phyloP scores from a whole-genome alignment of 805 yeast genomes.

The Grigorovia yakushimaensis region DNA sequence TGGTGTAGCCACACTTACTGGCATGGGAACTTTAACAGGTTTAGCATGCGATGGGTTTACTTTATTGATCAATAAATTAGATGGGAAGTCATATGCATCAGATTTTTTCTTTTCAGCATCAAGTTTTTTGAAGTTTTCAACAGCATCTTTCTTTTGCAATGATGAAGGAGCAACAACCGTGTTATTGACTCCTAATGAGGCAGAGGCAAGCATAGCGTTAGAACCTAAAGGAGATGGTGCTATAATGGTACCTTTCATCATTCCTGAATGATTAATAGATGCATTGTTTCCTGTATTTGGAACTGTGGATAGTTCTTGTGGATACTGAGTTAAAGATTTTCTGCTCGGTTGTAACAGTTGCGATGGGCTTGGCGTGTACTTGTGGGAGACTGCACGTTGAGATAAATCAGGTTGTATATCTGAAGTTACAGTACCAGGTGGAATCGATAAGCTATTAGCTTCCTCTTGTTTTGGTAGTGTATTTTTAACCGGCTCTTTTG shows the following conservation, averaged over 20 bases:
- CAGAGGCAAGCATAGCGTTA: not conserved
- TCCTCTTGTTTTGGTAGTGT: not conserved
- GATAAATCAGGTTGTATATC: not conserved
- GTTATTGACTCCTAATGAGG: not conserved
- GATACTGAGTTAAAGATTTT: not conserved
- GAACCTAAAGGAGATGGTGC: not conserved
- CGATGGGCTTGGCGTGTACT: not conserved
- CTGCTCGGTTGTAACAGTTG: not conserved
- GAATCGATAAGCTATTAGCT: not conserved
- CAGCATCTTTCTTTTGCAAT: not conserved
- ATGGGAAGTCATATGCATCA: constrained; percentile 74
- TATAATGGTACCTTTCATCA: not conserved
- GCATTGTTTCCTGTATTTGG: not conserved
- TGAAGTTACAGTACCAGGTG: not conserved
- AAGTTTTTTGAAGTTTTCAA: constrained; percentile 20
- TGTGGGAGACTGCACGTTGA: not conserved
- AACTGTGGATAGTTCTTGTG: not conserved
- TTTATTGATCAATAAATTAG: constrained; percentile 38
- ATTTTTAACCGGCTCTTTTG: not conserved
- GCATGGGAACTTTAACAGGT: constrained; percentile 24
- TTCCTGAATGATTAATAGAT: not conserved
- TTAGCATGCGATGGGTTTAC: constrained; percentile 30
- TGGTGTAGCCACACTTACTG: not conserved
- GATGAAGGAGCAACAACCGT: not conserved
- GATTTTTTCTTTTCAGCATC: constrained; percentile 46